Percentiles rank a stretch among this genome's conserved stretches.
These are phyloP conservation scores for Cladophialophora carrionii DNA, from an alignment of 2,329 filamentous ascomycete species.

Conservation along the genomic window DNA sequence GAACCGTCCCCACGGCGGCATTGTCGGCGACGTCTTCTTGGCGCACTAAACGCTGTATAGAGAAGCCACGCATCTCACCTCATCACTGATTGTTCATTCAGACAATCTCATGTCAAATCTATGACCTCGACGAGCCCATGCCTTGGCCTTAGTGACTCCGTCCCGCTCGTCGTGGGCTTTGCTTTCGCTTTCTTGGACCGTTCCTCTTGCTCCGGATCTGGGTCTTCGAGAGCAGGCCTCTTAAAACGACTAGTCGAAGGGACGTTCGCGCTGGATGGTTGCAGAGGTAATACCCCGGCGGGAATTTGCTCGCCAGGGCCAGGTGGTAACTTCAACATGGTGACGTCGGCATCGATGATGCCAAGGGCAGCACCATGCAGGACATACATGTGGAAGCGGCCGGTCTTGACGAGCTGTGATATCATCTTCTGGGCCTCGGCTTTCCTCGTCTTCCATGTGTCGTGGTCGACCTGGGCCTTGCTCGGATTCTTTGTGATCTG, in stretches of 20 bases:
- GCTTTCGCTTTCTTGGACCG: conserved; percentile 3
- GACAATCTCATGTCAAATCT: conserved; percentile 4
- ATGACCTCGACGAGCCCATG: conserved; percentile 11
- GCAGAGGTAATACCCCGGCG: background rate
- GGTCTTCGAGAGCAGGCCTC: background rate
- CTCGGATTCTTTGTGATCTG: conserved; percentile 19
- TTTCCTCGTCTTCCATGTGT: conserved; percentile 6
- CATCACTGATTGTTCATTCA: background rate
- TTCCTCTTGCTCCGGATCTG: background rate
- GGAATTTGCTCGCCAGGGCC: background rate
- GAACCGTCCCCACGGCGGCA: too few relatives aligned
- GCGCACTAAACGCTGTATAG: background rate
- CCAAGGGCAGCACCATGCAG: background rate
- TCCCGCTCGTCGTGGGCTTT: background rate
- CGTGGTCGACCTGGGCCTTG: background rate
- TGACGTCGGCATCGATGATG: background rate
- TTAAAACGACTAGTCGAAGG: background rate
- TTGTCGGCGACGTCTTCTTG: background rate
- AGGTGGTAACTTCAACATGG: too few relatives aligned
- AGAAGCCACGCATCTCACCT: background rate
- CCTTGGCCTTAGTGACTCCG: background rate
- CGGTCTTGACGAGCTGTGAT: background rate
- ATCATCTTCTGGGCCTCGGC: background rate
- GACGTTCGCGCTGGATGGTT: background rate
- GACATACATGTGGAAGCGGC: background rate